A percentile compares a stretch with the other conserved stretches of the same genome.
phyloP scores from a whole-genome alignment of 1,284 basidiomycete species.

The Naganishia sp. region DNA sequence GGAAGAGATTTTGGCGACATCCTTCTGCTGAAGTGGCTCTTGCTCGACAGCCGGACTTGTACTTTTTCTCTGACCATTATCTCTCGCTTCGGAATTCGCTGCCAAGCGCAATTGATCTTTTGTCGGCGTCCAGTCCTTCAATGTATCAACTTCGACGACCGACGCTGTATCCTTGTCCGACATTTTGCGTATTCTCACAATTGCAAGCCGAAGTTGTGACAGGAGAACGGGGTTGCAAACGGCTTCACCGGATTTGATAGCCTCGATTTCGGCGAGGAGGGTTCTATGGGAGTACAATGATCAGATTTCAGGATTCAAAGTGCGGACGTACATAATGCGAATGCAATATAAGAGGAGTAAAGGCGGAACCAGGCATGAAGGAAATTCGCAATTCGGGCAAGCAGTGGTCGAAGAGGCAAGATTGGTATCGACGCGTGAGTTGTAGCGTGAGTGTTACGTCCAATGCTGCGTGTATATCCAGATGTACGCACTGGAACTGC shows the following conservation, averaged over 20 bases:
- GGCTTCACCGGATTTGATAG: conserved; percentile 65
- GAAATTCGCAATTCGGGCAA: conserved; percentile 1
- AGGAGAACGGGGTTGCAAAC: conserved; percentile 28
- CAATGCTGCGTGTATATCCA: too few relatives aligned
- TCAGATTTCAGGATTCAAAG: not conserved
- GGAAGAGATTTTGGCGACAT: not conserved
- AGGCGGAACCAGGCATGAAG: not conserved
- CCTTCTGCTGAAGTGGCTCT: not conserved
- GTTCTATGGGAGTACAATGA: conserved; percentile 11
- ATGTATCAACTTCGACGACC: not conserved
- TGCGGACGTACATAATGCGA: not conserved
- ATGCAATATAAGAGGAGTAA: not conserved
- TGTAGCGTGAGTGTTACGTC: not conserved
- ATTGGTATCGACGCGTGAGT: not conserved
- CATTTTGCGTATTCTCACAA: not conserved
- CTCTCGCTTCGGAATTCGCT: not conserved
- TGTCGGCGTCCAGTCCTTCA: conserved; percentile 18
- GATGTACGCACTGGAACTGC: conserved; percentile 67
- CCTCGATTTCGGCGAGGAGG: conserved; percentile 56
- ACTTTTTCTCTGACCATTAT: too few relatives aligned
- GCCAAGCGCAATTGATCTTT: conserved; percentile 10
- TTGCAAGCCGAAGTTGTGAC: conserved; percentile 7
- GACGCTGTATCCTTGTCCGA: not conserved
- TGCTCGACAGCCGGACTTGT: not conserved
- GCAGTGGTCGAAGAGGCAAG: not conserved